Base-by-base conservation (phyloP, 2,329 filamentous ascomycete species). In the Penicillium sclerotiorum region DNA sequence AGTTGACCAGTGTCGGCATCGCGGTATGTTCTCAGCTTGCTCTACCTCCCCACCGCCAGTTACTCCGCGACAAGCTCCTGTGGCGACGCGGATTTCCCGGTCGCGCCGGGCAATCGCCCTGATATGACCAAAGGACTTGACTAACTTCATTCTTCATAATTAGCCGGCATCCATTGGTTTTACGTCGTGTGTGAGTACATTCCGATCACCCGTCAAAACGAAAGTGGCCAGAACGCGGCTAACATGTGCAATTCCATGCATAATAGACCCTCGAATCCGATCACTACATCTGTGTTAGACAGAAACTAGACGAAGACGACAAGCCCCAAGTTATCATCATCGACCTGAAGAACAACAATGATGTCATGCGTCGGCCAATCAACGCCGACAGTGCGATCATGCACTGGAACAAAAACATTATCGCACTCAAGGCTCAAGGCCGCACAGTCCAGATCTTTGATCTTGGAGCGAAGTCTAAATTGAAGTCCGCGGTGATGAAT, bases 371-470 rank as follows among this genome's bases (percentile, higher is more conserved):
- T 67, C 85, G 93, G 70, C 90, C 93, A 41, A 99, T 99, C 80
- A 97, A 96, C 80, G 94, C 94, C 68, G 94, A 99, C 78, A 97
- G 92, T 84, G 94, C 95, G 65, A 96, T 99, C 72, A 97, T 99
- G 94, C 94, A 99, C 83, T 96, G 90, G 90, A 87, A 83, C 64
- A 89, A 88, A 72, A 90, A 96, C 73, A 90, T 99, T 72, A 97
- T 99, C 68, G 94, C 95, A 56, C 83, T 99, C 62, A 96, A 95
- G 77, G 93, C 94, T 41, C 90, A 96, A 73, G 88, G 88, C 57
- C 84, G 91, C 70, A 99, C 94, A 60, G 83, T 99, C 55, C 95
- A 99, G 78, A 95, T 99, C 72, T 99, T 99, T 76, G 93, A 99
- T 73, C 83, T 99, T 53, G 86, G 85, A 63, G 84, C 87, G 65